Percentiles rank a stretch among this genome's conserved stretches.
Evolutionary conservation across 202 grass and related monocot genomes (phyloP).

Genomic region (Zoysia matrella): DNA sequence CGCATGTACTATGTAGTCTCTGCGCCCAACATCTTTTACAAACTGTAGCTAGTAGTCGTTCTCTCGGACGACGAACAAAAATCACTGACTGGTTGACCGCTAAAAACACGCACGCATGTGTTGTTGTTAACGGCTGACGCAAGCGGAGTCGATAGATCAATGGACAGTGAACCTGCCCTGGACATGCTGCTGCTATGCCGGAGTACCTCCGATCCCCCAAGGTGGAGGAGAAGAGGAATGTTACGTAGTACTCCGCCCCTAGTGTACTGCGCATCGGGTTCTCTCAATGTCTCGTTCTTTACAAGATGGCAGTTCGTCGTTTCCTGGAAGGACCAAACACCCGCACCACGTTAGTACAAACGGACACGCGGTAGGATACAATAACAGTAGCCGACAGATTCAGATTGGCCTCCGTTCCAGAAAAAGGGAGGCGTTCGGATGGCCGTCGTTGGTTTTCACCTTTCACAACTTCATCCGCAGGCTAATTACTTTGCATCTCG

Average conservation of each 20-base stretch:
- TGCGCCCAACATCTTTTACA: too few species aligned
- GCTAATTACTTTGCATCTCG: background rate
- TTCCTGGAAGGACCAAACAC: conserved; percentile 11
- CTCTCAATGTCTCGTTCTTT: conserved; percentile 5
- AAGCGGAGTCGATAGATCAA: background rate
- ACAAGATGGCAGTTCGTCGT: conserved; percentile 28
- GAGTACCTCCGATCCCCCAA: background rate
- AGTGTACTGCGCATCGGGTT: conserved; percentile 35
- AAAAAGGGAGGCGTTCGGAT: background rate
- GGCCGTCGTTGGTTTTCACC: background rate
- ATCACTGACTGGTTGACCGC: background rate
- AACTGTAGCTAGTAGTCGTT: background rate
- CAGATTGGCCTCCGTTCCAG: background rate
- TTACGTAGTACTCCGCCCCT: background rate
- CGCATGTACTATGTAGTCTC: too few species aligned
- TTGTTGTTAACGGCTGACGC: background rate
- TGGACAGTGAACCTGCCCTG: conserved; percentile 3
- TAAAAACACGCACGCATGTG: background rate
- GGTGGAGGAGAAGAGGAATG: background rate
- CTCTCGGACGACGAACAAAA: background rate
- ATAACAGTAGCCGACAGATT: background rate
- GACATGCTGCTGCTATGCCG: background rate
- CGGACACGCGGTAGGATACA: conserved; percentile 7
- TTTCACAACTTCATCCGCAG: background rate
- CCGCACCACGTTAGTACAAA: conserved; percentile 38